Conservation (phyloP, 176 grass and related monocot species). For the Bothriochloa decipiens region DNA sequence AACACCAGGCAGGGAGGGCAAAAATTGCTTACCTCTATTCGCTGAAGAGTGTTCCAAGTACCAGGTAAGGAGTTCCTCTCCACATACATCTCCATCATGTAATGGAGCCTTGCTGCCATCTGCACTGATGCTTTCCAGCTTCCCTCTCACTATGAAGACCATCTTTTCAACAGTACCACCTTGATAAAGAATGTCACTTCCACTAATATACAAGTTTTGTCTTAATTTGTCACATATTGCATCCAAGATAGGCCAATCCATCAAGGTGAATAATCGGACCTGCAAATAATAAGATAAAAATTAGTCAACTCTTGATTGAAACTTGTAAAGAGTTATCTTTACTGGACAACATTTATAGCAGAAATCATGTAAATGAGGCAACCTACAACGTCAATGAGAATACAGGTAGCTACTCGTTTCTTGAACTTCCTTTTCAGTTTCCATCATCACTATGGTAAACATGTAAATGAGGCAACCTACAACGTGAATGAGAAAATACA, state of each 20-base stretch:
- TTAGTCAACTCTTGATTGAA: neutral
- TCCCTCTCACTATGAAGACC: constrained; percentile 94
- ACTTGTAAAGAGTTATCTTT: neutral
- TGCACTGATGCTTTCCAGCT: constrained; percentile 80
- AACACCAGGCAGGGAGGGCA: neutral
- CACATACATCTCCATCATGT: constrained; percentile 91
- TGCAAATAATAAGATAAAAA: constrained; percentile 39
- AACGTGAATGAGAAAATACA: no score
- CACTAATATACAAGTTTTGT: constrained; percentile 82
- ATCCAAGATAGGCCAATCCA: constrained; percentile 89
- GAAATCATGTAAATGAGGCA: constrained; percentile 6
- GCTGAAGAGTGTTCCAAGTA: constrained; percentile 86
- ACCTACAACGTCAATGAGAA: neutral
- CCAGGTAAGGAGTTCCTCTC: constrained; percentile 96
- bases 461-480: no score
- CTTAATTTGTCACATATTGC: constrained; percentile 90
- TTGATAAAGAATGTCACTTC: constrained; percentile 79
- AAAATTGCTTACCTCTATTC: constrained; percentile 65
- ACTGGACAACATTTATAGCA: constrained; percentile 9
- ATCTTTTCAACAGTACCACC: constrained; percentile 89
- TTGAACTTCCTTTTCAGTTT: neutral
- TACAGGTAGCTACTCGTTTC: neutral
- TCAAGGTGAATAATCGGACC: constrained; percentile 84
- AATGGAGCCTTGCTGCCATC: constrained; percentile 73
- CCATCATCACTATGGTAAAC: neutral